These are phyloP conservation scores for Eragrostis nindensis DNA, from an alignment of 176 grass and related monocot genomes.

Conservation along the genomic window DNA sequence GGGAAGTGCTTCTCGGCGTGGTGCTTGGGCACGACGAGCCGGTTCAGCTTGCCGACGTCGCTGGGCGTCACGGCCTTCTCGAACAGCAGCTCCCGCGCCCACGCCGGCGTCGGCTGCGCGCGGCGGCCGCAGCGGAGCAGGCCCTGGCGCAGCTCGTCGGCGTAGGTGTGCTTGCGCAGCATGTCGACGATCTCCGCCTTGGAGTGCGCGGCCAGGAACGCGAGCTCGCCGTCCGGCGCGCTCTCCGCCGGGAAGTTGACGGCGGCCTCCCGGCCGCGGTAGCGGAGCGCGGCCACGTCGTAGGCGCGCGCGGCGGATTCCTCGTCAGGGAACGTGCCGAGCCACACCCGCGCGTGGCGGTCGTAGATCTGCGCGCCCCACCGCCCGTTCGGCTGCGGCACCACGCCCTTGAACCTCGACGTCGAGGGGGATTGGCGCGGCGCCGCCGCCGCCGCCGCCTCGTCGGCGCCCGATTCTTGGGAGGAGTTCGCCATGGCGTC, in stretches of 20 bases:
- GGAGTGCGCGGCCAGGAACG: slow-evolving; percentile 75
- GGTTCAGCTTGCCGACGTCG: slow-evolving; percentile 95
- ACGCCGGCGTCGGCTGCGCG: slow-evolving; percentile 46
- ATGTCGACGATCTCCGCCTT: slow-evolving; percentile 93
- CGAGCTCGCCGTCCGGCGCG: slow-evolving; percentile 47
- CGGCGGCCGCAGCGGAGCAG: slow-evolving; percentile 51
- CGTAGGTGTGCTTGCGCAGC: slow-evolving; percentile 93
- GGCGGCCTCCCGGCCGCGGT: slow-evolving; percentile 74
- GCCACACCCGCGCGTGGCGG: slow-evolving; percentile 90
- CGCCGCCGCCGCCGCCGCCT: background rate
- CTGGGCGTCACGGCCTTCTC: slow-evolving; percentile 92
- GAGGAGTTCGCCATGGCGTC: background rate
- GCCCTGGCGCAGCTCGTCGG: slow-evolving; percentile 82
- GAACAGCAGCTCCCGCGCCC: slow-evolving; percentile 70
- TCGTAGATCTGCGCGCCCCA: slow-evolving; percentile 99
- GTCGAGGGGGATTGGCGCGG: slow-evolving; percentile 24
- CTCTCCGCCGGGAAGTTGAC: slow-evolving; percentile 64
- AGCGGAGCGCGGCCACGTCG: slow-evolving; percentile 87
- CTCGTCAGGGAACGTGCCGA: slow-evolving; percentile 89
- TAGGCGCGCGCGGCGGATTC: slow-evolving; percentile 64
- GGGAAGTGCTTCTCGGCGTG: slow-evolving; percentile 97
- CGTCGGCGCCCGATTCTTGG: background rate
- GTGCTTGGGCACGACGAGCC: slow-evolving; percentile 96
- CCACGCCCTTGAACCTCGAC: slow-evolving; percentile 85
- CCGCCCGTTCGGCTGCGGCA: slow-evolving; percentile 95